These are phyloP conservation scores for Senna tora DNA, from an alignment of 306 rosid genomes.

Conservation along the genomic window DNA sequence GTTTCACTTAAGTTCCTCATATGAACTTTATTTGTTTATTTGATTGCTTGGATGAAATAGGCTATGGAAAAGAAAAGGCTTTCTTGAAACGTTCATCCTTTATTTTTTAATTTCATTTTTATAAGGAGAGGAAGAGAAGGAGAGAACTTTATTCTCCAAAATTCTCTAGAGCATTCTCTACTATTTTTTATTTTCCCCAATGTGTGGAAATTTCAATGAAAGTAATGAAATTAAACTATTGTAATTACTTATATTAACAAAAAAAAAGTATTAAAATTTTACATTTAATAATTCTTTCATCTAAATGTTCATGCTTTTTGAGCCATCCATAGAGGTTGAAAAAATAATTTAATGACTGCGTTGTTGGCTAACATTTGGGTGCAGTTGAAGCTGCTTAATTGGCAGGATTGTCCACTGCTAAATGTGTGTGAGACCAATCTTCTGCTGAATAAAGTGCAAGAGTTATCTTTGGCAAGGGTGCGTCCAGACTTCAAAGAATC, in stretches of 20 bases:
- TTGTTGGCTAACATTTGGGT: slow-evolving; percentile 31
- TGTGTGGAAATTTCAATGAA: too few species aligned
- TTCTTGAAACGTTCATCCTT: neutral
- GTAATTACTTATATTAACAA: neutral
- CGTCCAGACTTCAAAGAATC: slow-evolving; percentile 67
- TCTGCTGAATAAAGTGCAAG: slow-evolving; percentile 82
- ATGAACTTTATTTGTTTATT: neutral
- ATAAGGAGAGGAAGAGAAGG: neutral
- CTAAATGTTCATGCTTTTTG: neutral
- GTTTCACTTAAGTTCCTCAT: slow-evolving; percentile 3
- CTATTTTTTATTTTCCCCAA: too few species aligned
- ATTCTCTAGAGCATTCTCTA: too few species aligned
- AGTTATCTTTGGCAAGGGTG: slow-evolving; percentile 70
- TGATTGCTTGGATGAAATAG: neutral
- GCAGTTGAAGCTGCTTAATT: slow-evolving; percentile 85
- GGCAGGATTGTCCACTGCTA: slow-evolving; percentile 80
- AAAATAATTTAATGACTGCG: neutral
- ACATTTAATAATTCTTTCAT: neutral
- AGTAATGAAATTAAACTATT: neutral
- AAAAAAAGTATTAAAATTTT: neutral
- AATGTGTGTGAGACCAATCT: slow-evolving; percentile 75
- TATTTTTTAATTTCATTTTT: neutral
- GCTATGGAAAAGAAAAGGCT: neutral
- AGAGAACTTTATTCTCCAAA: neutral
- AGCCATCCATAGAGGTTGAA: neutral